Conservation (phyloP, 805 yeast genomes). For the Wickerhamiella azymoides region DNA sequence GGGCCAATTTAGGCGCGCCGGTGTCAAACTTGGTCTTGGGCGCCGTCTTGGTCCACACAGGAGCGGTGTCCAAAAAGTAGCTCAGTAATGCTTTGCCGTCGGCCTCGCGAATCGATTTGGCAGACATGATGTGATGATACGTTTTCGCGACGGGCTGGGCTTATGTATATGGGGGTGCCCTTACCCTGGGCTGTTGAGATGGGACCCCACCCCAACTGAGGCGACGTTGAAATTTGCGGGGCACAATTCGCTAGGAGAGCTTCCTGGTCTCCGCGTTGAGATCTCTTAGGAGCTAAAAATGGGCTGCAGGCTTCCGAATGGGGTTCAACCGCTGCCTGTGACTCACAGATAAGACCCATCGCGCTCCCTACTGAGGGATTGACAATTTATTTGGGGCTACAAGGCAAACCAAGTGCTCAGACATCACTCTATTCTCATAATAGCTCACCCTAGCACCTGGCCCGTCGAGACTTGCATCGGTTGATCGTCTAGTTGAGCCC, state of each 20-base stretch:
- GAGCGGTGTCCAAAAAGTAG: constrained; percentile 30
- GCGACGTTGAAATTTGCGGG: neutral
- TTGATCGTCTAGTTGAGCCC: neutral
- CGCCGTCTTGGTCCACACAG: constrained; percentile 24
- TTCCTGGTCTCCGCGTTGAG: too few relatives aligned
- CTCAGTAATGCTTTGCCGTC: constrained; percentile 34
- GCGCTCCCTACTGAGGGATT: too few relatives aligned
- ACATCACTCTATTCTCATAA: too few relatives aligned
- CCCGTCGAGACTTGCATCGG: too few relatives aligned
- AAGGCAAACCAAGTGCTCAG: too few relatives aligned
- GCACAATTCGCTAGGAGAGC: too few relatives aligned
- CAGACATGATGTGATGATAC: constrained; percentile 26
- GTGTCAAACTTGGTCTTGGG: constrained; percentile 23
- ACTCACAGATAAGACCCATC: too few relatives aligned
- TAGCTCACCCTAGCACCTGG: too few relatives aligned
- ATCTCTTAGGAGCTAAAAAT: too few relatives aligned
- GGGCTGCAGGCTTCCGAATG: too few relatives aligned
- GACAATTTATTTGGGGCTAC: too few relatives aligned
- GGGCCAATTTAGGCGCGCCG: constrained; percentile 27
- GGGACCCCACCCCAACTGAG: neutral
- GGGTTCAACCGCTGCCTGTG: too few relatives aligned
- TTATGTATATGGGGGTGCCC: neutral
- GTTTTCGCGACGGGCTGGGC: neutral
- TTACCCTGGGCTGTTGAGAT: neutral
- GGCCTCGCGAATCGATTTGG: constrained; percentile 33